A percentile compares a stretch with the other conserved stretches of the same genome.
These are phyloP conservation scores for Chaetomiaceae sp. DNA, from an alignment of 2,329 filamentous ascomycete species.

Conservation along the genomic window DNA sequence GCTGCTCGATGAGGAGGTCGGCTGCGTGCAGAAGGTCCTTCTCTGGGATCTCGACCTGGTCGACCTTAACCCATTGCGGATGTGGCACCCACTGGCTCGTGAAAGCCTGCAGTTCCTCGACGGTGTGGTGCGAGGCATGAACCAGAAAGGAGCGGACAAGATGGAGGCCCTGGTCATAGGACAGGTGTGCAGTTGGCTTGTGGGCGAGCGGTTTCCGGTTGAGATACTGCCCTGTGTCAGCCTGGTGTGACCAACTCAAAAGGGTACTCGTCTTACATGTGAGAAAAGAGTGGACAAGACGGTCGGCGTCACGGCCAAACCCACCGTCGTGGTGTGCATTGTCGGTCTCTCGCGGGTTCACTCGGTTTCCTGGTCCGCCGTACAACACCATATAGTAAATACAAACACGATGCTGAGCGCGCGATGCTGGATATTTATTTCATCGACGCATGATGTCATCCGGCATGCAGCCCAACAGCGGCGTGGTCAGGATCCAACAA, in stretches of 20 bases:
- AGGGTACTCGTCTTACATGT: constrained; percentile 59
- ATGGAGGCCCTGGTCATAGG: constrained; percentile 88
- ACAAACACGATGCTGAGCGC: too few relatives aligned
- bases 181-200: constrained; percentile 84
- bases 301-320: constrained; percentile 79
- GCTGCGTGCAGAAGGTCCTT: constrained; percentile 64
- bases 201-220: constrained; percentile 70
- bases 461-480: constrained; percentile 10
- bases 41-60: constrained; percentile 62
- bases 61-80: constrained; percentile 80
- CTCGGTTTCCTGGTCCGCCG: background rate
- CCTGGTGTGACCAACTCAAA: background rate
- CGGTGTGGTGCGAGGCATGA: constrained; percentile 81
- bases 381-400: background rate
- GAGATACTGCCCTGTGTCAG: constrained; percentile 58
- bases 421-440: constrained; percentile 1
- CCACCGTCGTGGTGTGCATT: constrained; percentile 76
- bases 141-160: constrained; percentile 81
- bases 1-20: constrained; percentile 61
- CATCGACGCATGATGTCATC: constrained; percentile 19
- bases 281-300: constrained; percentile 81
- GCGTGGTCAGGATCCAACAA: constrained; percentile 10
- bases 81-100: constrained; percentile 88
- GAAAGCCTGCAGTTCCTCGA: constrained; percentile 91
- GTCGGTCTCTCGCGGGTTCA: background rate